These are phyloP conservation scores for Sporothrix dimorphospora DNA, from an alignment of 2,329 filamentous ascomycete species.

Conservation along the genomic window DNA sequence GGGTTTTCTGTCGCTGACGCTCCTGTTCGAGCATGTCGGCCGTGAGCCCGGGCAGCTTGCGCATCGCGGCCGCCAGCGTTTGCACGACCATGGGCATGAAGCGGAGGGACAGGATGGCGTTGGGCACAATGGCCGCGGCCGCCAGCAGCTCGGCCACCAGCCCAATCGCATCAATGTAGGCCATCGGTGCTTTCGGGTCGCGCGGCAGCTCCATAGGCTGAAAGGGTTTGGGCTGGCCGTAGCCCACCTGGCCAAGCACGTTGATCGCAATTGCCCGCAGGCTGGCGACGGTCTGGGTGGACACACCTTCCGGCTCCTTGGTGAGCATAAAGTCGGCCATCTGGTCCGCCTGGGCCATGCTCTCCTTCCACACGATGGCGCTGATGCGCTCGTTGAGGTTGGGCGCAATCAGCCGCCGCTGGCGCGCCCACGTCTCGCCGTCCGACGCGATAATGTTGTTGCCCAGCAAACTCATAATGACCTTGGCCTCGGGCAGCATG, in stretches of 20 bases:
- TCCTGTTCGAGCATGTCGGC: constrained; percentile 39
- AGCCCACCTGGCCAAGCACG: constrained; percentile 43
- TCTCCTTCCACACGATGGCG: constrained; percentile 42
- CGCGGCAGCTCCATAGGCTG: constrained; percentile 35
- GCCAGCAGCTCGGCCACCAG: constrained; percentile 39
- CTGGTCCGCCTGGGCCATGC: constrained; percentile 38
- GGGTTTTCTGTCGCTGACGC: constrained; percentile 16
- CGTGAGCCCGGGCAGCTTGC: constrained; percentile 38
- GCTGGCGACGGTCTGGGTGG: constrained; percentile 37
- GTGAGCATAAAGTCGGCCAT: constrained; percentile 40
- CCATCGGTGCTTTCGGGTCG: constrained; percentile 30
- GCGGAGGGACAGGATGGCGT: constrained; percentile 35
- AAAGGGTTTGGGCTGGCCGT: constrained; percentile 41
- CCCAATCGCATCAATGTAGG: constrained; percentile 43
- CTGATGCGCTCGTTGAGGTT: constrained; percentile 45
- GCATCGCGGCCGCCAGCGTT: constrained; percentile 38
- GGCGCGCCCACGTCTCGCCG: constrained; percentile 41
- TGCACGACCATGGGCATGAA: constrained; percentile 38
- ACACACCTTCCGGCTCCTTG: constrained; percentile 35
- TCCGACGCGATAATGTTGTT: constrained; percentile 40
- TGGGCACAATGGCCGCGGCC: constrained; percentile 39
- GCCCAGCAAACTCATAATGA: constrained; percentile 43
- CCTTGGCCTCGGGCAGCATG: constrained; percentile 36
- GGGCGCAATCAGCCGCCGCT: constrained; percentile 43
- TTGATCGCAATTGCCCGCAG: constrained; percentile 45